Evolutionary conservation across 2,329 filamentous ascomycete species (phyloP).

Genomic region (Xylaria sp.): DNA sequence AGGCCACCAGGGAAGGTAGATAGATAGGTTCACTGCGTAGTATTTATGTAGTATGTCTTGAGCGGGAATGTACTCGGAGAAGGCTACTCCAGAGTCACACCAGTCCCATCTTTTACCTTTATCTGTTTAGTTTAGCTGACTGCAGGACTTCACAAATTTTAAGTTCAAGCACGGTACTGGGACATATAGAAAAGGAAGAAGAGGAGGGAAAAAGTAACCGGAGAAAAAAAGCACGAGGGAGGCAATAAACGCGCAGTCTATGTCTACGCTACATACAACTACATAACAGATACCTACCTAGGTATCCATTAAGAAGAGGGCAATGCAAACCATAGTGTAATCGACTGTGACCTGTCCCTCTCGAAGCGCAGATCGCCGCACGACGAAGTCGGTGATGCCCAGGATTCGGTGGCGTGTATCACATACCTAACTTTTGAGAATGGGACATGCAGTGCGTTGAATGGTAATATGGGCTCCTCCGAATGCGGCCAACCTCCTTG

Average conservation of each 20-base stretch:
- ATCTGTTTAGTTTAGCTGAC: slow-evolving; percentile 41
- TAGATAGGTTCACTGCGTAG: neutral
- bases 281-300: neutral
- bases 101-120: slow-evolving; percentile 41
- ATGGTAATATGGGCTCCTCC: slow-evolving; percentile 19
- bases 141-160: slow-evolving; percentile 33
- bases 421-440: slow-evolving; percentile 25
- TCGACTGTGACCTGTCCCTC: neutral
- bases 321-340: slow-evolving; percentile 16
- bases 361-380: slow-evolving; percentile 19
- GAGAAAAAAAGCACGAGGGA: neutral
- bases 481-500: slow-evolving; percentile 33
- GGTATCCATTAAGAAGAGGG: slow-evolving; percentile 16
- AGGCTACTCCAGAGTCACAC: slow-evolving; percentile 43
- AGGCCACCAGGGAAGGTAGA: slow-evolving; percentile 26
- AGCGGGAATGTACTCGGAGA: slow-evolving; percentile 47
- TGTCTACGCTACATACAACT: neutral
- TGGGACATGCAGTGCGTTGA: slow-evolving; percentile 26
- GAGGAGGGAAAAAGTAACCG: no score
- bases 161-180: slow-evolving; percentile 35
- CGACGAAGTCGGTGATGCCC: slow-evolving; percentile 26
- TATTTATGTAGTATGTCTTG: slow-evolving; percentile 32
- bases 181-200: neutral
- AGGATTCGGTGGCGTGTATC: slow-evolving; percentile 30
- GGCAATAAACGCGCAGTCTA: slow-evolving; percentile 15